Conservation (phyloP, 768 basidiomycete species). For the Boletus rufocinnamomeus region DNA sequence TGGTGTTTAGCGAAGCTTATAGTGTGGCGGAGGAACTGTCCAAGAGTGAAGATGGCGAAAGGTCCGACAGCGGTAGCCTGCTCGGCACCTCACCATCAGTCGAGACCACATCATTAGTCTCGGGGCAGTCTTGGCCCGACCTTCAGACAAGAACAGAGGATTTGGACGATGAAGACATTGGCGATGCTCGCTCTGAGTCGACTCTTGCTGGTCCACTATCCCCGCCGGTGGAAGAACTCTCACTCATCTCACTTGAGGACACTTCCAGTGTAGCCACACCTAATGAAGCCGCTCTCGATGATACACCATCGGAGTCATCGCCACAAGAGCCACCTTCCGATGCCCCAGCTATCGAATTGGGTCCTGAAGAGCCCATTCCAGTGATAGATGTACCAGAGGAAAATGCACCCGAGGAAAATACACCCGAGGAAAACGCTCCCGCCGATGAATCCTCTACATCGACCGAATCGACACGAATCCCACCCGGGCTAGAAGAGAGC, state of each 20-base stretch:
- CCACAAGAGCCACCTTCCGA: slow-evolving; percentile 6
- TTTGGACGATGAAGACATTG: slow-evolving; percentile 27
- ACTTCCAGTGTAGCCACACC: background rate
- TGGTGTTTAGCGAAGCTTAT: slow-evolving; percentile 59
- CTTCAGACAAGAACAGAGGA: slow-evolving; percentile 20
- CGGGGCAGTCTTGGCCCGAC: slow-evolving; percentile 15
- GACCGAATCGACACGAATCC: slow-evolving; percentile 8
- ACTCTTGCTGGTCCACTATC: slow-evolving; percentile 23
- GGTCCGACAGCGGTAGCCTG: background rate
- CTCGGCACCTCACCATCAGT: slow-evolving; percentile 13
- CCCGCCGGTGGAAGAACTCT: slow-evolving; percentile 31
- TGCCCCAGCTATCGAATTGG: slow-evolving; percentile 8
- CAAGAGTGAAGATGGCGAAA: slow-evolving; percentile 16
- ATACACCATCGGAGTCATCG: background rate
- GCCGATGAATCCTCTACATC: slow-evolving; percentile 1
- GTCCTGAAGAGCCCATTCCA: slow-evolving; percentile 11
- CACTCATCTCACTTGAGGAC: slow-evolving; percentile 30
- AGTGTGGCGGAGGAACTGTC: slow-evolving; percentile 43
- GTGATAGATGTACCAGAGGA: slow-evolving; percentile 4
- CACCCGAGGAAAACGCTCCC: slow-evolving; percentile 1
- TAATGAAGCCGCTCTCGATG: background rate
- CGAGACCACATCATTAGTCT: slow-evolving; percentile 14
- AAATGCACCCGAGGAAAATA: slow-evolving; percentile 3
- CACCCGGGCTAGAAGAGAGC: slow-evolving; percentile 5
- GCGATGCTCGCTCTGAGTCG: slow-evolving; percentile 26